Percentiles rank a stretch among this genome's conserved stretches.
Conservation (phyloP, 345 rosid genomes). For the Excoecaria cochinchinensis region DNA sequence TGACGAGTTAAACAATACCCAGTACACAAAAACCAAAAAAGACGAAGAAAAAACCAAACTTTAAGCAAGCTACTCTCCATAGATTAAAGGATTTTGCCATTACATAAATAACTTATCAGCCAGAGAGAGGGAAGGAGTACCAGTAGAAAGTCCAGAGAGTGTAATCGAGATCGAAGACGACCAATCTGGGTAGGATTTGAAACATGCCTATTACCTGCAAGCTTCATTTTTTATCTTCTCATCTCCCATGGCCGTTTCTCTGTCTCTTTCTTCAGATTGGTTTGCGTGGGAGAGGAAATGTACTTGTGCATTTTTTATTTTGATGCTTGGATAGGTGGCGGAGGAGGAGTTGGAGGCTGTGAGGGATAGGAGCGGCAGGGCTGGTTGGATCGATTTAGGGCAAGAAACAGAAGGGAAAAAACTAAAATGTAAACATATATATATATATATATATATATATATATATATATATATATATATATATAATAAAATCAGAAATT, state of each 20-base stretch:
- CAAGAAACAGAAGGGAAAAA: no score
- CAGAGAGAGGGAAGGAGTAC: constrained; percentile 22
- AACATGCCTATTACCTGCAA: constrained; percentile 54
- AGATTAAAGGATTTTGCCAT: no score
- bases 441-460: no score
- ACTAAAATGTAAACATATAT: no score
- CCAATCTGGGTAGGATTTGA: constrained; percentile 56
- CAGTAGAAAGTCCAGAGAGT: constrained; percentile 92
- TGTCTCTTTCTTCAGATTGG: background rate
- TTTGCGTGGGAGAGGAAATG: background rate
- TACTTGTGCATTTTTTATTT: background rate
- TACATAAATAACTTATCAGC: no score
- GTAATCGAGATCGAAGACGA: constrained; percentile 81
- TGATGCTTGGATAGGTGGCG: no score
- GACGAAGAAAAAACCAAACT: background rate
- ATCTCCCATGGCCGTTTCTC: constrained; percentile 39
- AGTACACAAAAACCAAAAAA: background rate
- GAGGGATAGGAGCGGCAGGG: no score
- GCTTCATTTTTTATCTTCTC: constrained; percentile 63
- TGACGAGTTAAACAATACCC: background rate
- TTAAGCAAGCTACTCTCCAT: no score
- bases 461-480: no score
- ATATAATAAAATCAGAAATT: no score
- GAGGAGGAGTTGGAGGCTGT: no score
- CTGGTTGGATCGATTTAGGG: no score